Evolutionary conservation across 2,329 filamentous ascomycete species (phyloP).

Genomic region (Leptographium procerum): DNA sequence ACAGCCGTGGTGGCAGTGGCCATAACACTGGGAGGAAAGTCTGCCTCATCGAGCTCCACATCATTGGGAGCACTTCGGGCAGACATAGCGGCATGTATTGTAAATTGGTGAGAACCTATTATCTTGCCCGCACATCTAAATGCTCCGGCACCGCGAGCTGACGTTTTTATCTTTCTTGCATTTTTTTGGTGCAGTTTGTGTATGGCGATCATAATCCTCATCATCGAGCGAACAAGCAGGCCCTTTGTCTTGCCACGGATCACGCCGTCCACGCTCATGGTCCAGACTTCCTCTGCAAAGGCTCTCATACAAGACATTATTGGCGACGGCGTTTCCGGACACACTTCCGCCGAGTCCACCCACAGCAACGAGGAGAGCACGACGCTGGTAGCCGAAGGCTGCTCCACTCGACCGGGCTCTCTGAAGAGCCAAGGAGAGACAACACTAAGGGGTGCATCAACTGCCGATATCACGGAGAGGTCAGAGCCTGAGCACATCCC

Average conservation of each 20-base stretch:
- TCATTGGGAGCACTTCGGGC: conserved; percentile 3
- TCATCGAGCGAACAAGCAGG: conserved; percentile 8
- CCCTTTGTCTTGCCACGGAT: conserved; percentile 15
- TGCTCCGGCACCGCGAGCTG: background rate
- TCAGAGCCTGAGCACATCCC: background rate
- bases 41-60: background rate
- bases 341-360: background rate
- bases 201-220: conserved; percentile 3
- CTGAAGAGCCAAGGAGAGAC: background rate
- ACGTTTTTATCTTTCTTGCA: no score
- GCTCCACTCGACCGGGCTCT: background rate
- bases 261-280: conserved; percentile 8
- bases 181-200: no score
- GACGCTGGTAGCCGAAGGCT: background rate
- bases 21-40: conserved; percentile 12
- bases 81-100: conserved; percentile 7
- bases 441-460: background rate
- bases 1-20: conserved; percentile 17
- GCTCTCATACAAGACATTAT: conserved; percentile 9
- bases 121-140: no score
- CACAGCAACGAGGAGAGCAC: background rate
- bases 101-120: conserved; percentile 6
- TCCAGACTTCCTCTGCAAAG: conserved; percentile 6
- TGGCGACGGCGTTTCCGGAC: conserved; percentile 10
- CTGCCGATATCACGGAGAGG: background rate